Base-by-base conservation (phyloP, 192 early-diverging fungal species). In the Ambispora gerdemannii region DNA sequence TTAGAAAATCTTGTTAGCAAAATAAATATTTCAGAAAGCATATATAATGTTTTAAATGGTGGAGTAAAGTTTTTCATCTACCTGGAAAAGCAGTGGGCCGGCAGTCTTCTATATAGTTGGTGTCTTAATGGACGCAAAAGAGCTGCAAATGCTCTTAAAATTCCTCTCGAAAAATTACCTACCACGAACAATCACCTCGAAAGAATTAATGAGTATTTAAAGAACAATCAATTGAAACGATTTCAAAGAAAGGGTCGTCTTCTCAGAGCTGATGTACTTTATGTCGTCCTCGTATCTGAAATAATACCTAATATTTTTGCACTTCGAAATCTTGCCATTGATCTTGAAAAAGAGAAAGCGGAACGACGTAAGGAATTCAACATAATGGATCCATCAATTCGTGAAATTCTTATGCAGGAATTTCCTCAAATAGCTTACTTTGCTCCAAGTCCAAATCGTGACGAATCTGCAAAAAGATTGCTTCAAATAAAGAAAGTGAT, bases 171-270 rank as follows among this genome's bases (percentile, higher is more conserved):
- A 58, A 58, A 58, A 25, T 15, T 58, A 25, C 27, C 55, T 27
- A 58, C 55, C 25, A 58, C 55, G 31, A 58, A 58, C 24, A 58
- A 58, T 15, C 55, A 58, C 2, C 55, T 31, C 15, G 27, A 58
- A 25, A 58, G 55, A 7, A 30, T 58, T 3, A 58, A 58, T 58
- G 24, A 27, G 8, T 8, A 25, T 25, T 30, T 58, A 58, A 58
- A 58, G 24, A 58, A n/a, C 3, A n/a, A 25, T 0, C 25, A 28
- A 31, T 15, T 58, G 1, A n/a, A 58, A 15, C 19, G 8, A 4
- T 58, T 25, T 58, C 55, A 58, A 58, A 58, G 24, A 25, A 58
- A 58, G 15, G 31, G 31, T 58, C 25, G 8, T 31, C n/a, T 25
- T 58, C 8, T 58, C 15, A 3, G 55, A 58, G 24, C 24, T 0